Percentiles rank a stretch among this genome's conserved stretches.
These are phyloP conservation scores for Elongisporangium prolatum DNA, from an alignment of 352 stramenopile species.

Conservation along the genomic window DNA sequence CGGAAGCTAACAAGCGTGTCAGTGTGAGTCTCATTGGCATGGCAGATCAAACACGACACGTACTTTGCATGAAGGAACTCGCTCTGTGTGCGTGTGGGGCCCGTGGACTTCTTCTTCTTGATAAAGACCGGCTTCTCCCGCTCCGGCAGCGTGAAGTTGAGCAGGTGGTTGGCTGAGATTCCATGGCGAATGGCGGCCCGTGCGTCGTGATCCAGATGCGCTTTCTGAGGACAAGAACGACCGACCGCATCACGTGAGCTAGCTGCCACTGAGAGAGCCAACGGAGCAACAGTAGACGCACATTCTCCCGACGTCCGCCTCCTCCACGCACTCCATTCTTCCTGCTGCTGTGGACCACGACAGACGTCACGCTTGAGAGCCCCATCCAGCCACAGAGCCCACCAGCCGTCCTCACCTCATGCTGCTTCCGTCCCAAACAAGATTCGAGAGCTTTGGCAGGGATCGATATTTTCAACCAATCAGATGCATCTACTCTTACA, in stretches of 20 bases:
- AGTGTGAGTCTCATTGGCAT: not conserved
- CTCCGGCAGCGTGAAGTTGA: constrained; percentile 80
- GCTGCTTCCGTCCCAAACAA: not conserved
- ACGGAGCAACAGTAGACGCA: not conserved
- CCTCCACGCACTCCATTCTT: constrained; percentile 12
- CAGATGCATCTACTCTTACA: constrained; percentile 1
- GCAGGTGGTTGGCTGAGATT: constrained; percentile 75
- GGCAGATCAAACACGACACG: constrained; percentile 2
- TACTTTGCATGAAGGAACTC: constrained; percentile 87
- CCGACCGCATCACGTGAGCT: constrained; percentile 7
- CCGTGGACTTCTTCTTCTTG: constrained; percentile 67
- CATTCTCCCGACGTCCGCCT: not conserved
- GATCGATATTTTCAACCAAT: constrained; percentile 1
- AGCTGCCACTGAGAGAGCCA: not conserved
- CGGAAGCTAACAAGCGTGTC: constrained; percentile 45
- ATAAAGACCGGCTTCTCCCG: constrained; percentile 40
- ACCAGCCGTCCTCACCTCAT: not conserved
- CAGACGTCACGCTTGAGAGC: not conserved
- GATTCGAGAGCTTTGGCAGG: not conserved
- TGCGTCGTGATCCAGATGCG: constrained; percentile 47
- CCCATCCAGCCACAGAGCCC: not conserved
- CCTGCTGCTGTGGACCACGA: constrained; percentile 3
- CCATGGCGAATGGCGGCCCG: constrained; percentile 51
- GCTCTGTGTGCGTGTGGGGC: constrained; percentile 56
- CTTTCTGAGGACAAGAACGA: constrained; percentile 24